Conservation (phyloP, 495 filamentous ascomycete genomes). For the Penicillium atrosanguineum region DNA sequence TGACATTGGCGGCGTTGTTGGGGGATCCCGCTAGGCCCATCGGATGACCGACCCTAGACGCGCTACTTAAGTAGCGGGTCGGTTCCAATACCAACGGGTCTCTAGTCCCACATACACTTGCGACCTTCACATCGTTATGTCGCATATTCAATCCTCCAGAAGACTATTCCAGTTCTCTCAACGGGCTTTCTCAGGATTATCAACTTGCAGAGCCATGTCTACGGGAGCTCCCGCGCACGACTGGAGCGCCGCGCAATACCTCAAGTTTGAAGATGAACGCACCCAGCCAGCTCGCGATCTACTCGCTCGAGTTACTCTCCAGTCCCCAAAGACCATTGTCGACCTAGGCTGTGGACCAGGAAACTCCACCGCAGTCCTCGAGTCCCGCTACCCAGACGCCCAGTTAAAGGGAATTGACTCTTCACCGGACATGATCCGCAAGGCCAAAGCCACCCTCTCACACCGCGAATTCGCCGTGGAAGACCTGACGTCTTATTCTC, state of each 20-base stretch:
- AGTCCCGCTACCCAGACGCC: slow-evolving; percentile 42
- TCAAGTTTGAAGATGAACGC: slow-evolving; percentile 47
- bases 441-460: slow-evolving; percentile 36
- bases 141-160: slow-evolving; percentile 1
- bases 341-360: slow-evolving; percentile 58
- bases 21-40: background rate
- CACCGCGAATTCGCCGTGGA: slow-evolving; percentile 33
- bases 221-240: slow-evolving; percentile 22
- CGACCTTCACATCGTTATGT: slow-evolving; percentile 5
- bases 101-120: background rate
- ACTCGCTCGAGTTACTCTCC: slow-evolving; percentile 33
- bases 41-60: background rate
- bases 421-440: slow-evolving; percentile 50
- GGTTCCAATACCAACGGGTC: background rate
- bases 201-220: slow-evolving; percentile 6
- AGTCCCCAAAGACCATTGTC: slow-evolving; percentile 38
- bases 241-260: slow-evolving; percentile 49
- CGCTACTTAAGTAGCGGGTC: background rate
- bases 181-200: slow-evolving; percentile 5
- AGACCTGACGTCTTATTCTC: slow-evolving; percentile 38
- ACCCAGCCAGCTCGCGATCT: slow-evolving; percentile 47
- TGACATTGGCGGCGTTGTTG: background rate
- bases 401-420: slow-evolving; percentile 52
- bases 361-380: slow-evolving; percentile 49
- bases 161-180: slow-evolving; percentile 8